Evolutionary conservation across 345 rosid species (phyloP).

Genomic region (Trapa incisa): DNA sequence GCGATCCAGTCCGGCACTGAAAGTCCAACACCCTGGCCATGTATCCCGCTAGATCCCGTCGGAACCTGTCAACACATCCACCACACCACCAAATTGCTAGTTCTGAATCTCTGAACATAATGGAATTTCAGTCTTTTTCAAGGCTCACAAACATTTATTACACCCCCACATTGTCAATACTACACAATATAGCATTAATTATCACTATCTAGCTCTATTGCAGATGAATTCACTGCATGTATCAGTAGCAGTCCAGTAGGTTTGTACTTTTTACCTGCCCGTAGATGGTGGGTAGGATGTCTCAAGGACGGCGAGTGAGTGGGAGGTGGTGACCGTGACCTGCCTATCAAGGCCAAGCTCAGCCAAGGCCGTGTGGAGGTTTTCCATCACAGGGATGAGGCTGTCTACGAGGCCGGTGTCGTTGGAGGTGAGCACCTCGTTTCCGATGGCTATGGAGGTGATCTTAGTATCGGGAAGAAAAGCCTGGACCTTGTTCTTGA

Average conservation of each 20-base stretch:
- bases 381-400: constrained; percentile 34
- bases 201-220: too few relatives aligned
- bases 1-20: constrained; percentile 25
- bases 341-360: constrained; percentile 23
- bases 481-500: constrained; percentile 28
- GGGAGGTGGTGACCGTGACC: constrained; percentile 33
- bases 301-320: constrained; percentile 33
- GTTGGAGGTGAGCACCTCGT: constrained; percentile 31
- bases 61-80: constrained; percentile 14
- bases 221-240: too few relatives aligned
- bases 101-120: too few relatives aligned
- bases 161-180: too few relatives aligned
- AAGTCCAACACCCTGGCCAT: constrained; percentile 20
- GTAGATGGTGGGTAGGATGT: constrained; percentile 40
- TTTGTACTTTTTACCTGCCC: constrained; percentile 5
- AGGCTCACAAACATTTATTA: too few relatives aligned
- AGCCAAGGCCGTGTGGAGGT: constrained; percentile 22
- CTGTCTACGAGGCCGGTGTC: constrained; percentile 15
- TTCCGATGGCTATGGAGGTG: constrained; percentile 32
- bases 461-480: constrained; percentile 40
- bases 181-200: too few relatives aligned
- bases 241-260: too few relatives aligned
- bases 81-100: too few relatives aligned
- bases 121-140: too few relatives aligned
- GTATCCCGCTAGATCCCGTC: constrained; percentile 21